These are phyloP conservation scores for Hortiboletus campestris DNA, from an alignment of 768 basidiomycete genomes.

Conservation along the genomic window DNA sequence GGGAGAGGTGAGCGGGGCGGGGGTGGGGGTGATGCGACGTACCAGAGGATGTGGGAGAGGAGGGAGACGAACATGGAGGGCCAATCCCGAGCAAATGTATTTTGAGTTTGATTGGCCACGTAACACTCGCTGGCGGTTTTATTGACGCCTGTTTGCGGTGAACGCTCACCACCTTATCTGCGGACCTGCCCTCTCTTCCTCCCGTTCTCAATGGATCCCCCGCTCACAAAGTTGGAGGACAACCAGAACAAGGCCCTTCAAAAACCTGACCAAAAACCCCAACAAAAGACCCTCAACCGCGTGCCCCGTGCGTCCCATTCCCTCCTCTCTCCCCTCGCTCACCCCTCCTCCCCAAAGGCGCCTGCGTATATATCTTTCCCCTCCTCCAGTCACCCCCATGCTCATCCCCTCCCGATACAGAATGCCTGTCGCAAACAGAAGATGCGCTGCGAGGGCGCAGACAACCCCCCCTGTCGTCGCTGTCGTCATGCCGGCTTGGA, in stretches of 20 bases:
- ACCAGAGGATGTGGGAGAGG: slow-evolving; percentile 52
- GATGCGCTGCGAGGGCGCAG: slow-evolving; percentile 96
- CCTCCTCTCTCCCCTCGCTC: slow-evolving; percentile 4
- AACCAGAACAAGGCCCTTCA: slow-evolving; percentile 34
- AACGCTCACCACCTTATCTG: not conserved
- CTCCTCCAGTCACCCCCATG: not conserved
- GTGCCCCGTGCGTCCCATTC: slow-evolving; percentile 67
- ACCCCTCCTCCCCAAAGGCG: slow-evolving; percentile 49
- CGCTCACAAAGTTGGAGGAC: slow-evolving; percentile 57
- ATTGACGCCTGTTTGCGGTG: slow-evolving; percentile 21
- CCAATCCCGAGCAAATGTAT: too few relatives aligned
- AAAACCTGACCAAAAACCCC: slow-evolving; percentile 72
- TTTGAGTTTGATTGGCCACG: not conserved
- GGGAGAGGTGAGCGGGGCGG: not conserved
- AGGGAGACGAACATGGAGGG: slow-evolving; percentile 49
- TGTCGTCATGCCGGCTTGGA: slow-evolving; percentile 88
- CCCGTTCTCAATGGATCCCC: slow-evolving; percentile 18
- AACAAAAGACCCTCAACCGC: slow-evolving; percentile 76
- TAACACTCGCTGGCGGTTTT: slow-evolving; percentile 1
- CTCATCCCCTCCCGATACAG: slow-evolving; percentile 39
- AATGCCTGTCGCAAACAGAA: slow-evolving; percentile 96
- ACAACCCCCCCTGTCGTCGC: slow-evolving; percentile 94
- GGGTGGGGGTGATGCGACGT: not conserved
- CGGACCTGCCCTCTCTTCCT: not conserved
- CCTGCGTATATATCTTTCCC: slow-evolving; percentile 57